Evolutionary conservation across 2,329 filamentous ascomycete species (phyloP).

Genomic region (Simplicillium sp.): DNA sequence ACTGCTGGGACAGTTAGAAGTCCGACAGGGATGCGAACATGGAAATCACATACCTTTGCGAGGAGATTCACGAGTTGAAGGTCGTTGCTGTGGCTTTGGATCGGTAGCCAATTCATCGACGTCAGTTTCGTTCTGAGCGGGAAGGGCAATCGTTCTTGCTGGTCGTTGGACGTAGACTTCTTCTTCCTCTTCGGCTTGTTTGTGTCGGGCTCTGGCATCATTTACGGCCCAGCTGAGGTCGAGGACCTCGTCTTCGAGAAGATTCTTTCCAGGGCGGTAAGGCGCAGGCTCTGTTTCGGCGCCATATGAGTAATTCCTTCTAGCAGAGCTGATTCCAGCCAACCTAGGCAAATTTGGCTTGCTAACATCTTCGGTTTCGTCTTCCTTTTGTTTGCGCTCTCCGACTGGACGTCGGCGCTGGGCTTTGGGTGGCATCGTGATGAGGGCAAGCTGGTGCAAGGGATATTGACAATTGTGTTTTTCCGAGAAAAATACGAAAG

Average conservation of each 20-base stretch:
- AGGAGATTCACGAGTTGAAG: too few relatives aligned
- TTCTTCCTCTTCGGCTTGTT: slow-evolving; percentile 6
- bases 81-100: too few relatives aligned
- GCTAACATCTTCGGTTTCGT: slow-evolving; percentile 8
- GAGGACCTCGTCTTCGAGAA: slow-evolving; percentile 9
- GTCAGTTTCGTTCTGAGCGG: too few relatives aligned
- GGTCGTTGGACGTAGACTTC: too few relatives aligned
- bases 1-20: too few relatives aligned
- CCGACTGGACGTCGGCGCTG: not conserved
- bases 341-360: slow-evolving; percentile 16
- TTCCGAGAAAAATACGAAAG: not conserved
- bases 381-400: too few relatives aligned
- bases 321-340: slow-evolving; percentile 22
- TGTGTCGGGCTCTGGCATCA: slow-evolving; percentile 13
- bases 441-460: not conserved
- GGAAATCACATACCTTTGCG: too few relatives aligned
- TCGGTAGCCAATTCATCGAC: too few relatives aligned
- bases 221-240: slow-evolving; percentile 20
- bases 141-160: too few relatives aligned
- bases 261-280: slow-evolving; percentile 8
- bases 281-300: slow-evolving; percentile 23
- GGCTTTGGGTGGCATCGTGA: slow-evolving; percentile 1
- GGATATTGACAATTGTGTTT: not conserved
- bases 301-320: slow-evolving; percentile 28
- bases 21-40: too few relatives aligned